phyloP scores from a whole-genome alignment of 305 asterid genomes.

The Solanum chacoense region DNA sequence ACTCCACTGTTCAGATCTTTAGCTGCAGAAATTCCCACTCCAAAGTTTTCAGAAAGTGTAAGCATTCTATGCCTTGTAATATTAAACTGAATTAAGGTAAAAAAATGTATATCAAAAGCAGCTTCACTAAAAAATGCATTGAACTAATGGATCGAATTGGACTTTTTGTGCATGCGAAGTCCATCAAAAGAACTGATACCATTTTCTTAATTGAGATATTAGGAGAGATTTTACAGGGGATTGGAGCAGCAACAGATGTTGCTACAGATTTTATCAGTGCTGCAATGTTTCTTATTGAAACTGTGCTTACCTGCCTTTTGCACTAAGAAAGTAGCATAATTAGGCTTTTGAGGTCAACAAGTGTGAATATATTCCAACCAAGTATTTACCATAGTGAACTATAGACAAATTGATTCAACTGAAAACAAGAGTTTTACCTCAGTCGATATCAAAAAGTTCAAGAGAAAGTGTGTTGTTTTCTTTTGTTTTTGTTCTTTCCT shows the following conservation, averaged over 20 bases:
- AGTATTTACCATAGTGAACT: not conserved
- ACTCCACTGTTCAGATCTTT: constrained; percentile 86
- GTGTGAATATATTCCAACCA: not conserved
- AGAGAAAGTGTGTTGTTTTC: not conserved
- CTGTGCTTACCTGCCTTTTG: not conserved
- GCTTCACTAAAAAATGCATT: not conserved
- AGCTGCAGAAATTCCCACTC: constrained; percentile 95
- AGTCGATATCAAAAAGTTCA: not conserved
- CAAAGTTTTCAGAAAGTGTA: constrained; percentile 97
- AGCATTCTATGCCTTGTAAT: constrained; percentile 23
- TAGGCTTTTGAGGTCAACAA: not conserved
- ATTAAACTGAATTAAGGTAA: not conserved
- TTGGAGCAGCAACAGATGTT: not conserved
- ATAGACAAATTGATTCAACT: not conserved
- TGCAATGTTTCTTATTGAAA: not conserved
- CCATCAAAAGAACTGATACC: not conserved
- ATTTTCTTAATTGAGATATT: not conserved
- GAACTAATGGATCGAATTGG: not conserved
- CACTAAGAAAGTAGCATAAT: not conserved
- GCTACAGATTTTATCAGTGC: not conserved
- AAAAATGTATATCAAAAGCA: not conserved
- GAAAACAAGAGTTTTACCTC: not conserved
- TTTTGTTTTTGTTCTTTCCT: not conserved
- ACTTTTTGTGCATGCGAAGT: not conserved
- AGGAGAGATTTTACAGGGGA: not conserved